Evolutionary conservation across 305 asterid genomes (phyloP), one percentile per base, ranked within the genome.

Genomic region (Fraxinus floribunda): DNA sequence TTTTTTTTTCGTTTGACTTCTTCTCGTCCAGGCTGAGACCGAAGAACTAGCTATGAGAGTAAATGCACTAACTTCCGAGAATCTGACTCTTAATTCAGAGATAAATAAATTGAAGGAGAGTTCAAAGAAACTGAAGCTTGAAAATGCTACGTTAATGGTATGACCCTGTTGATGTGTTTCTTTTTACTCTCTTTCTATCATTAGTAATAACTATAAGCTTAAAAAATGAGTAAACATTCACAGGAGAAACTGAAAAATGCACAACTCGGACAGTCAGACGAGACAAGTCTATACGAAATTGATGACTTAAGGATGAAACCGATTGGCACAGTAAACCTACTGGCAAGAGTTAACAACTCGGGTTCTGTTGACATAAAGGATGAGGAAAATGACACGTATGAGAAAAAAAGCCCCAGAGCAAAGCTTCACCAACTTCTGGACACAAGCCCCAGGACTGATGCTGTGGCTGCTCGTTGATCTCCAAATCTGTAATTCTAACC

Each of bases 11-110:
- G 16, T 22, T 22, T 39, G 13, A 60, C n/a, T 16, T 49, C 7
- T n/a, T 38, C 35, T 18, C 3, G 3, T 80, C 64, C 89, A 96
- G 99, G 98, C 99, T 3, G 98, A 94, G 91, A 80, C 95, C 4
- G 99, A 92, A 88, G 99, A 96, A 83, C 90, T 94, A 62, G 90
- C 93, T 52, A 88, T 79, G 80, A 94, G 90, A 83, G 98, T 96
- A 78, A 93, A 90, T 72, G 84, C 90, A 10, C 88, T 96, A 83
- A 84, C 86, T 70, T 77, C 92, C 10, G 99, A 94, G 91, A 96
- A 93, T 75, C 8, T 89, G 89, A 77, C 90, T 18, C 95, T 94
- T 82, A 91, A 90, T 88, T 89, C 98, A 0, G 98, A 94, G 90
- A 86, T 92, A 13, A 87, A 84, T 38, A 90, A 88, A 77, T 55